These are phyloP conservation scores for Perilla frutescens DNA, from an alignment of 257 asterid genomes.

Conservation along the genomic window DNA sequence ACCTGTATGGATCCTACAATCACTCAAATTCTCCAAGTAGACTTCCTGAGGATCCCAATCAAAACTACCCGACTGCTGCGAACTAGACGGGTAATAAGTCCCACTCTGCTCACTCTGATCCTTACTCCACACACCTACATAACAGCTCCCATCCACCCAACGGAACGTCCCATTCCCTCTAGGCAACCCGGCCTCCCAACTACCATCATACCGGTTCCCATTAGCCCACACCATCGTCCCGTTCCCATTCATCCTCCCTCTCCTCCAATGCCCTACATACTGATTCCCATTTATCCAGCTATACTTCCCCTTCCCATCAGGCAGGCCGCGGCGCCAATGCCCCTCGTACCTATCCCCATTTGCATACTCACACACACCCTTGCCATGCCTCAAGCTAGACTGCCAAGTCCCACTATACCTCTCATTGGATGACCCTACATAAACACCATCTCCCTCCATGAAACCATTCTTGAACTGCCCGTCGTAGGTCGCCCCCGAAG, in stretches of 20 bases:
- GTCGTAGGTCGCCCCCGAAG: conserved; percentile 84
- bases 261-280: conserved; percentile 86
- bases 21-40: conserved; percentile 49
- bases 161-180: conserved; percentile 83
- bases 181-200: conserved; percentile 87
- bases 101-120: conserved; percentile 74
- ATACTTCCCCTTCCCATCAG: conserved; percentile 84
- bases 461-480: conserved; percentile 76
- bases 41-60: conserved; percentile 88
- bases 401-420: conserved; percentile 77
- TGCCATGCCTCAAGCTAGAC: conserved; percentile 69
- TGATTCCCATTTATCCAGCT: conserved; percentile 83
- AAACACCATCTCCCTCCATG: conserved; percentile 90
- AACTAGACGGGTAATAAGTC: conserved; percentile 69
- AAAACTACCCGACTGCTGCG: conserved; percentile 42
- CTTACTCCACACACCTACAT: conserved; percentile 81
- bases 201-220: conserved; percentile 82
- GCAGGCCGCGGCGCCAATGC: conserved; percentile 70
- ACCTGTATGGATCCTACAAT: conserved; percentile 52
- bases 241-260: conserved; percentile 71
- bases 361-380: conserved; percentile 59
- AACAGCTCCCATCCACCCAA: conserved; percentile 83
- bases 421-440: conserved; percentile 57
- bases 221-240: conserved; percentile 84
- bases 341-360: conserved; percentile 85